Conservation (phyloP, 2,329 filamentous ascomycete genomes). For the Fusarium armeniacum region DNA sequence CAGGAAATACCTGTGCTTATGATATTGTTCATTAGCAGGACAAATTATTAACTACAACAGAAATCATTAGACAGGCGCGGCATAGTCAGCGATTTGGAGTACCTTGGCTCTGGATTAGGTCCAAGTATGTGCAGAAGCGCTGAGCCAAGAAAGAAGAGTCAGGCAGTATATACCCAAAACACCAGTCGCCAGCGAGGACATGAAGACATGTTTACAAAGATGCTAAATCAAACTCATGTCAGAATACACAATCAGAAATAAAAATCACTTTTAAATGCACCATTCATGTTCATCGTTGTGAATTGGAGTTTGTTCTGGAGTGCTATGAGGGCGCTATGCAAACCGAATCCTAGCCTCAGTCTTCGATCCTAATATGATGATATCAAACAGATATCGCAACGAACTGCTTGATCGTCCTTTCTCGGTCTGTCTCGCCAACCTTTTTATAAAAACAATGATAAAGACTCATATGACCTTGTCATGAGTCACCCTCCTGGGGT, state of each 20-base stretch:
- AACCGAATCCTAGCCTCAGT: slow-evolving; percentile 13
- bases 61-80: background rate
- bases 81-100: background rate
- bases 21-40: background rate
- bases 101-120: background rate
- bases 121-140: background rate
- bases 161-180: background rate
- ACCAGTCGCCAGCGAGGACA: background rate
- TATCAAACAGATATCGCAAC: slow-evolving; percentile 27
- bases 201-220: background rate
- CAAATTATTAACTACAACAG: background rate
- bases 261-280: background rate
- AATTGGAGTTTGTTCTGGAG: slow-evolving; percentile 47
- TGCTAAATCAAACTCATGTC: background rate
- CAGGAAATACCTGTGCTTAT: background rate
- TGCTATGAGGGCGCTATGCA: slow-evolving; percentile 20
- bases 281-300: slow-evolving; percentile 35
- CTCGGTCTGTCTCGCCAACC: slow-evolving; percentile 21
- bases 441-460: slow-evolving; percentile 34
- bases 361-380: slow-evolving; percentile 14
- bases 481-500: slow-evolving; percentile 39
- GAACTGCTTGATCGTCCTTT: slow-evolving; percentile 22
- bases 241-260: background rate
- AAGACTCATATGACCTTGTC: slow-evolving; percentile 27
- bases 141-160: slow-evolving; percentile 1